A percentile compares a stretch with the other conserved stretches of the same genome.
phyloP scores from a whole-genome alignment of 352 stramenopile species.

The Globisporangium sylvaticum region DNA sequence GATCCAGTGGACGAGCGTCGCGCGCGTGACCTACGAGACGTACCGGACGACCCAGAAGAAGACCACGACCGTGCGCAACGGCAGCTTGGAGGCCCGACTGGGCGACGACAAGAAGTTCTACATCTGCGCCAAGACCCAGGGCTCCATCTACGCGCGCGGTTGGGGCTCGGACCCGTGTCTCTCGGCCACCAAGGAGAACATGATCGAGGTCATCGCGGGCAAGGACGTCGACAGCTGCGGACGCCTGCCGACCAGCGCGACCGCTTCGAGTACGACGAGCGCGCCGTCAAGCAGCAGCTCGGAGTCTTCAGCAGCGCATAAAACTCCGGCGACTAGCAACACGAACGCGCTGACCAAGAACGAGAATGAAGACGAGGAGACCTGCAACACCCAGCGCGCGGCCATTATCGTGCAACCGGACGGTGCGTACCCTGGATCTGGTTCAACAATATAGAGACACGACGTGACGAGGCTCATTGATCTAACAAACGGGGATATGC shows the following conservation, averaged over 20 bases:
- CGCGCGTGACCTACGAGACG: slow-evolving; percentile 35
- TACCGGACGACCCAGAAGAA: slow-evolving; percentile 32
- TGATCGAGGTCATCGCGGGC: slow-evolving; percentile 12
- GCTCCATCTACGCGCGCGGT: slow-evolving; percentile 29
- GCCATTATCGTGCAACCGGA: slow-evolving; percentile 17
- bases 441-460: not conserved
- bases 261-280: not conserved
- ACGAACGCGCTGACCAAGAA: not conserved
- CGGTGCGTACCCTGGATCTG: slow-evolving; percentile 2
- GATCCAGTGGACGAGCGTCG: slow-evolving; percentile 28
- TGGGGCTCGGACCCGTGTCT: slow-evolving; percentile 34
- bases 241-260: slow-evolving; percentile 6
- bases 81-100: slow-evolving; percentile 23
- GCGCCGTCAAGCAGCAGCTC: not conserved
- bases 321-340: not conserved
- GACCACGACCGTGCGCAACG: slow-evolving; percentile 31
- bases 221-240: slow-evolving; percentile 14
- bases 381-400: slow-evolving; percentile 34
- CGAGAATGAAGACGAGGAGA: slow-evolving; percentile 17
- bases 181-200: slow-evolving; percentile 16
- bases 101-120: slow-evolving; percentile 25
- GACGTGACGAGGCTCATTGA: not conserved
- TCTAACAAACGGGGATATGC: not conserved
- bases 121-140: slow-evolving; percentile 29
- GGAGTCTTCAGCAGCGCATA: not conserved